A percentile compares a stretch with the other conserved stretches of the same genome.
Conservation (phyloP, 2,329 filamentous ascomycete genomes). For the Juglanconis juglandina region DNA sequence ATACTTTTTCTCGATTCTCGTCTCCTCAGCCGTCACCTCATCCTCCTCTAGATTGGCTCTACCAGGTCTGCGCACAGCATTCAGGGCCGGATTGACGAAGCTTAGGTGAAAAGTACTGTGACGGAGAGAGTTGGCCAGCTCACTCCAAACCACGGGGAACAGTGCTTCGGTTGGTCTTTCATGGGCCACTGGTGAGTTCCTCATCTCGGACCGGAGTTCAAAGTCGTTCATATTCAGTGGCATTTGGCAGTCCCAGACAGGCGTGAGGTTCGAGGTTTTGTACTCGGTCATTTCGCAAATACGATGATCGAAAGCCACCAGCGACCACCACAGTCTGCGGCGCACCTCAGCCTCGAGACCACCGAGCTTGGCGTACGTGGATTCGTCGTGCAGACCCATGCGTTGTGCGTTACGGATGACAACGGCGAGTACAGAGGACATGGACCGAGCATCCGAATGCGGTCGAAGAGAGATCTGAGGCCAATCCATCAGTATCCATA, state of each 20-base stretch:
- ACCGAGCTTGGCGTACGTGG: slow-evolving; percentile 22
- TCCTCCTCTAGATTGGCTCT: slow-evolving; percentile 15
- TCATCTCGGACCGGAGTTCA: slow-evolving; percentile 41
- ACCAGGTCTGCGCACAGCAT: slow-evolving; percentile 23
- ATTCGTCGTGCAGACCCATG: slow-evolving; percentile 53
- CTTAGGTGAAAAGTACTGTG: slow-evolving; percentile 32
- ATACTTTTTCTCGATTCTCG: slow-evolving; percentile 42
- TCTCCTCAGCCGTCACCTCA: slow-evolving; percentile 32
- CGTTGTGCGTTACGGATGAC: slow-evolving; percentile 55
- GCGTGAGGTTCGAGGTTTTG: slow-evolving; percentile 27
- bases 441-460: slow-evolving; percentile 43
- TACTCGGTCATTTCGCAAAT: slow-evolving; percentile 48
- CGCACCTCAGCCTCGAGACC: slow-evolving; percentile 56
- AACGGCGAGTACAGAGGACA: slow-evolving; percentile 50
- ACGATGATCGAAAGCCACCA: slow-evolving; percentile 55
- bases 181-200: slow-evolving; percentile 27
- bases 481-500: not conserved
- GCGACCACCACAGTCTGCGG: slow-evolving; percentile 59
- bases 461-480: slow-evolving; percentile 44
- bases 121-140: slow-evolving; percentile 37
- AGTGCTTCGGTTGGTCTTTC: slow-evolving; percentile 38
- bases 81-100: slow-evolving; percentile 31
- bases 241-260: slow-evolving; percentile 39
- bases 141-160: slow-evolving; percentile 37
- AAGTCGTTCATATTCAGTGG: slow-evolving; percentile 45